Evolutionary conservation across 2,329 filamentous ascomycete genomes (phyloP).

Genomic region (Tolypocladium paradoxum): DNA sequence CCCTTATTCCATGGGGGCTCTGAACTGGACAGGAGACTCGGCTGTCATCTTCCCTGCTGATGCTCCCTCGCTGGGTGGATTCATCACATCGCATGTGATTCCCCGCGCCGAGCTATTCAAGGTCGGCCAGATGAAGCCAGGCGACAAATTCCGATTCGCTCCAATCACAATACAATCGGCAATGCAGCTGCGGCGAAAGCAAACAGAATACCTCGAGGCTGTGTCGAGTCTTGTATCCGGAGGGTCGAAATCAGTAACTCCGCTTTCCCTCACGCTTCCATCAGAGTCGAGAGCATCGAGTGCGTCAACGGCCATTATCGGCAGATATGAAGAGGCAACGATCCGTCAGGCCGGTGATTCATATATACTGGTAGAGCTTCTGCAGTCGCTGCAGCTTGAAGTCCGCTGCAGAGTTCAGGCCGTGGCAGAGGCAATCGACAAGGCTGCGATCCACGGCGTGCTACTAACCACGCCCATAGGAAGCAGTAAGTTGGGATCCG

Average conservation of each 20-base stretch:
- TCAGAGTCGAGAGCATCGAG: neutral
- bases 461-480: neutral
- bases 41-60: constrained; percentile 50
- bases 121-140: constrained; percentile 49
- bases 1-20: constrained; percentile 40
- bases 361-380: neutral
- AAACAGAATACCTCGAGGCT: neutral
- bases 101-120: constrained; percentile 50
- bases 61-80: constrained; percentile 50
- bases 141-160: constrained; percentile 27
- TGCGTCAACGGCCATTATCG: neutral
- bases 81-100: constrained; percentile 44
- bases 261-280: neutral
- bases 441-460: neutral
- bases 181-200: neutral
- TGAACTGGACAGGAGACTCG: constrained; percentile 53
- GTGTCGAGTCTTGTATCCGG: neutral
- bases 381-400: neutral
- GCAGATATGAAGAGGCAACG: neutral
- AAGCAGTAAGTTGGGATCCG: neutral
- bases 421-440: neutral
- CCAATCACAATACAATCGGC: neutral
- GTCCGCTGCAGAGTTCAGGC: constrained; percentile 1
- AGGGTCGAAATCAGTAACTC: neutral
- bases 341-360: neutral